Evolutionary conservation across 164 flowering plant species (phyloP), one percentile per base, ranked within the genome.

Genomic region (Macadamia integrifolia): DNA sequence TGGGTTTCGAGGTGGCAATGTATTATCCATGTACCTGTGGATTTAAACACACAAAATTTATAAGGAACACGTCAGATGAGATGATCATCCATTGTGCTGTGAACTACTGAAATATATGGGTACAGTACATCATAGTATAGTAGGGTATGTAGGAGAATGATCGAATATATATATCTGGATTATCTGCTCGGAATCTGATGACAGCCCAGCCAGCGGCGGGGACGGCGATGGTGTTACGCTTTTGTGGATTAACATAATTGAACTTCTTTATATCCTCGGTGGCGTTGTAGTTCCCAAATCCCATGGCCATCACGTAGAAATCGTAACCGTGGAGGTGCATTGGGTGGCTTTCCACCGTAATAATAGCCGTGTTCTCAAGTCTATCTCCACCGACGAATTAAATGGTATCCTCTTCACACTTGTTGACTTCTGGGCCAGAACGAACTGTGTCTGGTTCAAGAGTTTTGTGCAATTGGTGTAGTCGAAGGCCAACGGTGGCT

Each of bases 151-250:
- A 23, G 67, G 71, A 3, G 30, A 50, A 0, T 40, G 13, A 32
- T 10, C 12, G 1, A 57, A 35, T 30, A 64, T 57, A 35, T 30
- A 64, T 57, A 88, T 89, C 93, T 67, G 91, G 88, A 80, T 91
- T 89, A 52, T 87, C 74, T 5, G 94, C 93, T 10, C 8, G 63
- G 82, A 91, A 89, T 71, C 97, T 75, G 67, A 91, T 76, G 28
- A 78, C 93, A 3, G 93, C 93, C 97, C 97, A 91, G 12, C 97
- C 97, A 12, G 91, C 93, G 2, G 73, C 83, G 0, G 97, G 97
- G 1, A 91, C 95, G 0, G 61, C 93, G 12, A 91, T 79, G 57
- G 97, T 91, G 81, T 88, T 91, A 0, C 95, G 81, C 30, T 70
- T 66, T 65, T 85, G 93, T 2, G 95, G 89, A 63, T 91, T 74